A percentile compares a stretch with the other conserved stretches of the same genome.
Conservation (phyloP, 1,284 basidiomycete genomes). For the Malassezia psittaci region DNA sequence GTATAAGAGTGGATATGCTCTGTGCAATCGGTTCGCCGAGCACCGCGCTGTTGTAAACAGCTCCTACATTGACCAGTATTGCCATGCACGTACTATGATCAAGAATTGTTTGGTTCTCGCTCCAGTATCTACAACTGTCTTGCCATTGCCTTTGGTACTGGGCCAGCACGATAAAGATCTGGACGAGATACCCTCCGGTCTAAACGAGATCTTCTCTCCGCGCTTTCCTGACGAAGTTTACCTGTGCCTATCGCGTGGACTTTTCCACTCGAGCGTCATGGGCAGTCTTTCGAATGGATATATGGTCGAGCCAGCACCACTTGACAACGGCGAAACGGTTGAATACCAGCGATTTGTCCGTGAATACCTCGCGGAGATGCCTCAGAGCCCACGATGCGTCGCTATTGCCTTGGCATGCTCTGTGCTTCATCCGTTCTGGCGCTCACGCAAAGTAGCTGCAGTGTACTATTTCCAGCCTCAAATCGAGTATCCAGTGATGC, state of each 20-base stretch:
- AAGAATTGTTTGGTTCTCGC: conserved; percentile 83
- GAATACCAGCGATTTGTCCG: conserved; percentile 91
- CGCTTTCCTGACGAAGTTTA: conserved; percentile 92
- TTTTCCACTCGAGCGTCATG: conserved; percentile 74
- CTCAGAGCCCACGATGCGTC: conserved; percentile 80
- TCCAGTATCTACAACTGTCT: conserved; percentile 71
- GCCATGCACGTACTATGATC: conserved; percentile 79
- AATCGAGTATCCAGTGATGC: conserved; percentile 27
- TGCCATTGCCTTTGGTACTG: conserved; percentile 70
- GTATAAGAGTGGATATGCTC: conserved; percentile 33
- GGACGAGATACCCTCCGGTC: conserved; percentile 71
- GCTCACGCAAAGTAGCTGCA: conserved; percentile 32
- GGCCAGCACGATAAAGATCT: conserved; percentile 47
- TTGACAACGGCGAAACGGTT: conserved; percentile 85
- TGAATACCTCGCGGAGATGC: conserved; percentile 81
- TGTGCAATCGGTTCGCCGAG: conserved; percentile 31
- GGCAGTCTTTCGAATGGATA: conserved; percentile 75
- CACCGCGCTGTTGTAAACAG: conserved; percentile 64
- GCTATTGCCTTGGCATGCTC: conserved; percentile 52
- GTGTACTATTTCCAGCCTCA: conserved; percentile 38
- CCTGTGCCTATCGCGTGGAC: conserved; percentile 84
- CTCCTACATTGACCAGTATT: conserved; percentile 76
- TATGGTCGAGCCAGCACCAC: conserved; percentile 75
- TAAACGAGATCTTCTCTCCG: conserved; percentile 90
- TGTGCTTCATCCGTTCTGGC: conserved; percentile 42